Percentiles rank a stretch among this genome's conserved stretches.
These are phyloP conservation scores for Botrytis hyacinthi DNA, from an alignment of 2,329 filamentous ascomycete genomes.

Conservation along the genomic window DNA sequence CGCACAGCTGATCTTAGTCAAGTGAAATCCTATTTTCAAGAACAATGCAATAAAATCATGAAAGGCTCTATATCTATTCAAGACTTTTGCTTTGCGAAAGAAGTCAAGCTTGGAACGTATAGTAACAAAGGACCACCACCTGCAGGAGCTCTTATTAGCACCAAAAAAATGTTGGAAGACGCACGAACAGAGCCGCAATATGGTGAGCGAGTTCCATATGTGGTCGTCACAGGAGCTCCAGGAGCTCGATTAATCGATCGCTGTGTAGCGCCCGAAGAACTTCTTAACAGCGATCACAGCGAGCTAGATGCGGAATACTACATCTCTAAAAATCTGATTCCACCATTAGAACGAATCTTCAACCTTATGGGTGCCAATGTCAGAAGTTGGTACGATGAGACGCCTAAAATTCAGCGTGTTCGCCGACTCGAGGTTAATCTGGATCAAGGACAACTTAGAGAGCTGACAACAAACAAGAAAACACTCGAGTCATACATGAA, in stretches of 20 bases:
- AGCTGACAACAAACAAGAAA: slow-evolving; percentile 48
- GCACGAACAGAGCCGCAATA: slow-evolving; percentile 88
- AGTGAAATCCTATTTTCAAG: slow-evolving; percentile 87
- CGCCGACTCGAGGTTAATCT: slow-evolving; percentile 46
- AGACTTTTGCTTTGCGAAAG: slow-evolving; percentile 92
- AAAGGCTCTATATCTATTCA: slow-evolving; percentile 82
- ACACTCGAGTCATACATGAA: slow-evolving; percentile 96
- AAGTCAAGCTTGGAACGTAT: slow-evolving; percentile 89
- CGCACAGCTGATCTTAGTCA: slow-evolving; percentile 84
- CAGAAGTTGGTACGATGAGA: slow-evolving; percentile 88
- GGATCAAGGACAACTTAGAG: slow-evolving; percentile 39
- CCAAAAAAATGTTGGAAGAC: slow-evolving; percentile 82
- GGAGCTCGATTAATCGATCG: slow-evolving; percentile 84
- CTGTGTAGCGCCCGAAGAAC: slow-evolving; percentile 81
- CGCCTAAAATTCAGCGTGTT: slow-evolving; percentile 85
- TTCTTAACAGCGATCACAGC: slow-evolving; percentile 72
- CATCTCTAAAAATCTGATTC: slow-evolving; percentile 92
- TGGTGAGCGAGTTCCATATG: slow-evolving; percentile 91
- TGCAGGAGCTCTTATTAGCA: slow-evolving; percentile 84
- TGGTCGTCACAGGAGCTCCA: slow-evolving; percentile 85
- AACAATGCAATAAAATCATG: slow-evolving; percentile 91
- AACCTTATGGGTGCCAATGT: slow-evolving; percentile 94
- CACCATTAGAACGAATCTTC: slow-evolving; percentile 93
- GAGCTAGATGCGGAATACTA: slow-evolving; percentile 95
- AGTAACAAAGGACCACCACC: slow-evolving; percentile 76